Evolutionary conservation across 2,329 filamentous ascomycete genomes (phyloP).

Genomic region (Rutstroemia sp.): DNA sequence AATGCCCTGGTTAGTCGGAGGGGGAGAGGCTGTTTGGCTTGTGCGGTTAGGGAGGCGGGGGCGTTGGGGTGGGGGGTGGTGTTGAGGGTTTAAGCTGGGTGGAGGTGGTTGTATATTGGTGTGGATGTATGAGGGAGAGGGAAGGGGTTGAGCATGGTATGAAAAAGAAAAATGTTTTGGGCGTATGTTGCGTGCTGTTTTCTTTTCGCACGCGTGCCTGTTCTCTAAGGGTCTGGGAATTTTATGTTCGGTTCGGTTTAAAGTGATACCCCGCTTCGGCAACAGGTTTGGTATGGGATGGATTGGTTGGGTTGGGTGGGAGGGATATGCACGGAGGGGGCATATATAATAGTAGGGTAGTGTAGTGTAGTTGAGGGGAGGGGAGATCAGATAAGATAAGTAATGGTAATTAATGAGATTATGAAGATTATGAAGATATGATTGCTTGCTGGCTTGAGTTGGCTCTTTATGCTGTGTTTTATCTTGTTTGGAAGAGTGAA

Average conservation of each 20-base stretch:
- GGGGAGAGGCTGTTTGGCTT: conserved; percentile 62
- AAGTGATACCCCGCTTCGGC: conserved; percentile 9
- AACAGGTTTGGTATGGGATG: not conserved
- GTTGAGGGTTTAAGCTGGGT: conserved; percentile 18
- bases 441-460: not conserved
- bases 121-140: not conserved
- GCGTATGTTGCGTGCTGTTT: no score
- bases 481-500: not conserved
- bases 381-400: not conserved
- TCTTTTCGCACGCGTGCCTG: not conserved
- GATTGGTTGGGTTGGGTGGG: not conserved
- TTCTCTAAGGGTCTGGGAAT: not conserved
- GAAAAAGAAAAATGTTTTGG: not conserved
- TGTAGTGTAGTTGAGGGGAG: not conserved
- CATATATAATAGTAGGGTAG: not conserved
- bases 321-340: not conserved
- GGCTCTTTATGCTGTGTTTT: not conserved
- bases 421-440: not conserved
- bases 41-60: conserved; percentile 67
- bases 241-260: not conserved
- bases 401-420: not conserved
- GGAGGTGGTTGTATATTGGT: not conserved
- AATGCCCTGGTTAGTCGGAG: conserved; percentile 64
- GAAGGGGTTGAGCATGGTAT: not conserved
- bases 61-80: conserved; percentile 51